Evolutionary conservation across 2,329 filamentous ascomycete species (phyloP).

Genomic region (Trichoderma asperellum): DNA sequence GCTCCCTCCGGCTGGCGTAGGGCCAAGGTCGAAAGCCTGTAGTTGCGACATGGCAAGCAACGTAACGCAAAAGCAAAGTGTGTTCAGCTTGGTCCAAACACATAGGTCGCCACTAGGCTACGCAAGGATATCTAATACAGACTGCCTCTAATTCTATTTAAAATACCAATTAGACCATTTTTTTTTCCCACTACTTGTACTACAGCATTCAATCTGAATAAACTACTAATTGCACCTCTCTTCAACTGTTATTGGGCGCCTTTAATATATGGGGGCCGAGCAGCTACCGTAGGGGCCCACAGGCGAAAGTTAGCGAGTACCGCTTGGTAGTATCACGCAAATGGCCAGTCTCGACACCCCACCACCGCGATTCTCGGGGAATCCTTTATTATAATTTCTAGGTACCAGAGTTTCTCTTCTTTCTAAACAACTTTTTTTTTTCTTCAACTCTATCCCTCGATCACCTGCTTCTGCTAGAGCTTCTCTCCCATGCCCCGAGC

Average conservation of each 20-base stretch:
- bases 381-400: constrained; percentile 20
- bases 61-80: not conserved
- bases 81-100: not conserved
- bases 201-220: not conserved
- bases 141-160: not conserved
- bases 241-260: not conserved
- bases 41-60: not conserved
- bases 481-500: not conserved
- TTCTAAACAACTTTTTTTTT: constrained; percentile 1
- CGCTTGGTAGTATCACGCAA: constrained; percentile 10
- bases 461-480: not conserved
- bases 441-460: not conserved
- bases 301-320: not conserved
- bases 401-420: constrained; percentile 2
- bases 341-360: constrained; percentile 6
- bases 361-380: constrained; percentile 21
- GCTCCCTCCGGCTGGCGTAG: not conserved
- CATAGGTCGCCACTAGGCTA: not conserved
- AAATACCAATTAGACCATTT: not conserved
- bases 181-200: not conserved
- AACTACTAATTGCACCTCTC: not conserved
- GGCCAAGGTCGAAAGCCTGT: not conserved
- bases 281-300: not conserved
- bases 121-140: not conserved
- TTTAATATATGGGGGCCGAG: not conserved